These are phyloP conservation scores for Paraurostyla sp. DNA, from an alignment of 73 alveolate species.

Conservation along the genomic window DNA sequence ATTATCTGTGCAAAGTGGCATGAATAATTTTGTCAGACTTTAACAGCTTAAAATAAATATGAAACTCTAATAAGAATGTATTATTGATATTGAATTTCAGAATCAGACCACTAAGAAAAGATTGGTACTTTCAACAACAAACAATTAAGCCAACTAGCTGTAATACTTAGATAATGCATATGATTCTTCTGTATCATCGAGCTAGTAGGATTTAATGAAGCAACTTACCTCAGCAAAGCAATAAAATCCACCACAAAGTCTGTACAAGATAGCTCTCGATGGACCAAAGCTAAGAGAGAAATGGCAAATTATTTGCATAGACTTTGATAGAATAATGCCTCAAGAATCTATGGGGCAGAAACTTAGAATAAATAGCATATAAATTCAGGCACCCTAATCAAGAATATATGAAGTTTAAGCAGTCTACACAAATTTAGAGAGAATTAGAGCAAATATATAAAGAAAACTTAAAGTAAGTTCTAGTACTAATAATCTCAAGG, in stretches of 20 bases:
- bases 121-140: not conserved
- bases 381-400: not conserved
- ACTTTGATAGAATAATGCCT: slow-evolving; percentile 30
- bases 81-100: not conserved
- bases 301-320: slow-evolving; percentile 12
- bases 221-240: not conserved
- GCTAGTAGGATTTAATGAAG: not conserved
- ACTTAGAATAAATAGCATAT: not conserved
- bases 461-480: slow-evolving; percentile 10
- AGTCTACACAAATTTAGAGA: not conserved
- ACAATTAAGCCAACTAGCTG: not conserved
- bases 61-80: not conserved
- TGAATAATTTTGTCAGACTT: slow-evolving; percentile 16
- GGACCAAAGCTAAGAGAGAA: not conserved
- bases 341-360: slow-evolving; percentile 15
- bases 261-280: not conserved
- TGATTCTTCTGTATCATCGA: not conserved
- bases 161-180: not conserved
- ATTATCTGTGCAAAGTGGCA: not conserved
- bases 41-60: not conserved
- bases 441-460: not conserved
- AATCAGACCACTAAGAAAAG: slow-evolving; percentile 10
- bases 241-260: not conserved
- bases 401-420: slow-evolving; percentile 23
- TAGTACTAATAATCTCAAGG: not conserved